phyloP scores from a whole-genome alignment of 1,139 yeast species.

The Taiozyma sp. region DNA sequence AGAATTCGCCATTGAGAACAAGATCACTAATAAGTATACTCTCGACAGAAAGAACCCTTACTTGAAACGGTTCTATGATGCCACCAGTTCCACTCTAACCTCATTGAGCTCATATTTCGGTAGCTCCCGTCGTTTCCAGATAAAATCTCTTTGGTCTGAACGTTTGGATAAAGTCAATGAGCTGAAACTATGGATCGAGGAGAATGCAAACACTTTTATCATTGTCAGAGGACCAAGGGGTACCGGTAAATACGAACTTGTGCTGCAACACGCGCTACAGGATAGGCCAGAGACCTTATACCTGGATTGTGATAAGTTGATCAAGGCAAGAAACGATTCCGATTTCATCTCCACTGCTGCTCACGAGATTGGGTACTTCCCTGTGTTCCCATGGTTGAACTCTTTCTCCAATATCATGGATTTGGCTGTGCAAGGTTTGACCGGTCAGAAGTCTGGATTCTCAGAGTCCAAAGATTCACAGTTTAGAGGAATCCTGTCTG shows the following conservation, averaged over 20 bases:
- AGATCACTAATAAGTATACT: slow-evolving; percentile 50
- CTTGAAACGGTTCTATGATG: slow-evolving; percentile 27
- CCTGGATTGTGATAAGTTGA: slow-evolving; percentile 73
- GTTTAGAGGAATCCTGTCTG: slow-evolving; percentile 71
- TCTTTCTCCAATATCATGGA: slow-evolving; percentile 75
- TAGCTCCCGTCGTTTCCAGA: slow-evolving; percentile 14
- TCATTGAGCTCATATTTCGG: slow-evolving; percentile 23
- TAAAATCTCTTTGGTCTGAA: slow-evolving; percentile 60
- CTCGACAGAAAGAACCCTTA: slow-evolving; percentile 30
- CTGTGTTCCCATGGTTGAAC: slow-evolving; percentile 91
- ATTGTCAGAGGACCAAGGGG: slow-evolving; percentile 92
- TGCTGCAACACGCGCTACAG: slow-evolving; percentile 60
- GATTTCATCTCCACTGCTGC: slow-evolving; percentile 66
- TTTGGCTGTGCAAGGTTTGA: slow-evolving; percentile 80
- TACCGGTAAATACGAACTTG: slow-evolving; percentile 82
- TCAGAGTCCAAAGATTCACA: slow-evolving; percentile 84
- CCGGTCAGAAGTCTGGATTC: slow-evolving; percentile 92
- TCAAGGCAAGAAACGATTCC: slow-evolving; percentile 70
- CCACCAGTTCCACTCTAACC: slow-evolving; percentile 34
- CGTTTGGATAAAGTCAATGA: slow-evolving; percentile 63
- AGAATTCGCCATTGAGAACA: slow-evolving; percentile 69
- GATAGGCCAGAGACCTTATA: slow-evolving; percentile 54
- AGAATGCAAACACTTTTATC: slow-evolving; percentile 75
- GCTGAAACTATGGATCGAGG: slow-evolving; percentile 68
- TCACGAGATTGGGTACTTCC: slow-evolving; percentile 79